Conservation (phyloP, 73 alveolate genomes). For the Blepharisma japonicum region DNA sequence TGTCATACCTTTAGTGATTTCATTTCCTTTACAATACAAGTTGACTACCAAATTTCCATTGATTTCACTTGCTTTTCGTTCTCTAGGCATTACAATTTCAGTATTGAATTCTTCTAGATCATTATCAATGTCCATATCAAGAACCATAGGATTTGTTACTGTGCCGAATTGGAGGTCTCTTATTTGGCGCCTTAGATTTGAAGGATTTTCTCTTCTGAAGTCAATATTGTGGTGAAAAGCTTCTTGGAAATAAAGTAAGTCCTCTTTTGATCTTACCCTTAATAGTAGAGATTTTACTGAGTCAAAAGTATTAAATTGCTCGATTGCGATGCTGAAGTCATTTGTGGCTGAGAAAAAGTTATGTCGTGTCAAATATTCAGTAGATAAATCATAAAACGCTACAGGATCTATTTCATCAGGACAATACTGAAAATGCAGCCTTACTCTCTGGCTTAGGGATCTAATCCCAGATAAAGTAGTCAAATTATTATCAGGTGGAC, state of each 20-base stretch:
- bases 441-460: not conserved
- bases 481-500: not conserved
- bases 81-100: no score
- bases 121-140: not conserved
- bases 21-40: no score
- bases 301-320: conserved; percentile 1
- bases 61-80: no score
- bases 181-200: not conserved
- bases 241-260: not conserved
- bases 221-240: not conserved
- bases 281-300: not conserved
- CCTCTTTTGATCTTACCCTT: not conserved
- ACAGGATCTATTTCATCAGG: conserved; percentile 1
- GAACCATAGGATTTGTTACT: no score
- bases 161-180: no score
- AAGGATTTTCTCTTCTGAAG: not conserved
- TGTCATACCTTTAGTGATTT: no score
- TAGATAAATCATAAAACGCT: not conserved
- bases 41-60: no score
- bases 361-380: not conserved
- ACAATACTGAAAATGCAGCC: not conserved
- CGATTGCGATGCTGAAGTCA: not conserved
- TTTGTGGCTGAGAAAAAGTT: not conserved
- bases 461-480: not conserved
- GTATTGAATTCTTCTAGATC: not conserved